These are phyloP conservation scores for Ceratobasidium papillatum DNA, from an alignment of 1,284 basidiomycete species.

Conservation along the genomic window DNA sequence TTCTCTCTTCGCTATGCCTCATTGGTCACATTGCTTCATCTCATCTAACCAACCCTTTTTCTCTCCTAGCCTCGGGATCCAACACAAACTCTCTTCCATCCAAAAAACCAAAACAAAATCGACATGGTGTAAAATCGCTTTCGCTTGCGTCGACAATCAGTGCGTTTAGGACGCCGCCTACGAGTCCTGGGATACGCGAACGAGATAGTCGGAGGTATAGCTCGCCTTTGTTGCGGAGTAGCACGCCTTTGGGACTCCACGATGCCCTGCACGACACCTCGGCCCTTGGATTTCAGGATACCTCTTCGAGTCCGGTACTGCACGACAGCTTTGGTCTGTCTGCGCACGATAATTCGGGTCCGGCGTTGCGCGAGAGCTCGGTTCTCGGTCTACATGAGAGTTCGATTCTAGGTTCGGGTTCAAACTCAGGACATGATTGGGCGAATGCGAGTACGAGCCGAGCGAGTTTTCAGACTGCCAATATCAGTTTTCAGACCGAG, in stretches of 20 bases:
- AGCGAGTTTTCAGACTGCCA: neutral
- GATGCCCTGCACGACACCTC: neutral
- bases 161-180: constrained; percentile 20
- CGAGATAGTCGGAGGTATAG: neutral
- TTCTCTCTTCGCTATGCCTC: neutral
- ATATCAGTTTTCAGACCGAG: neutral
- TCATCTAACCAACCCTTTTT: neutral
- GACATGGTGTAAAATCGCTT: constrained; percentile 11
- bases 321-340: neutral
- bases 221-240: neutral
- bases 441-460: neutral
- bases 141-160: constrained; percentile 32
- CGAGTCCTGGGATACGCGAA: neutral
- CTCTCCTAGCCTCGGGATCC: constrained; percentile 6
- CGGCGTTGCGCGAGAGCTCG: neutral
- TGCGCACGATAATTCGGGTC: neutral
- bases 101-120: neutral
- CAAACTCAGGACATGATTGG: neutral
- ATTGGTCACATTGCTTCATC: neutral
- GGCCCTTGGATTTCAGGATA: neutral
- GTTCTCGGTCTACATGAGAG: neutral
- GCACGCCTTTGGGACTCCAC: neutral
- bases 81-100: neutral
- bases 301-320: neutral
- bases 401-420: neutral